A percentile compares a stretch with the other conserved stretches of the same genome.
Evolutionary conservation across 768 basidiomycete species (phyloP).

Genomic region (Leccinum imitatum): DNA sequence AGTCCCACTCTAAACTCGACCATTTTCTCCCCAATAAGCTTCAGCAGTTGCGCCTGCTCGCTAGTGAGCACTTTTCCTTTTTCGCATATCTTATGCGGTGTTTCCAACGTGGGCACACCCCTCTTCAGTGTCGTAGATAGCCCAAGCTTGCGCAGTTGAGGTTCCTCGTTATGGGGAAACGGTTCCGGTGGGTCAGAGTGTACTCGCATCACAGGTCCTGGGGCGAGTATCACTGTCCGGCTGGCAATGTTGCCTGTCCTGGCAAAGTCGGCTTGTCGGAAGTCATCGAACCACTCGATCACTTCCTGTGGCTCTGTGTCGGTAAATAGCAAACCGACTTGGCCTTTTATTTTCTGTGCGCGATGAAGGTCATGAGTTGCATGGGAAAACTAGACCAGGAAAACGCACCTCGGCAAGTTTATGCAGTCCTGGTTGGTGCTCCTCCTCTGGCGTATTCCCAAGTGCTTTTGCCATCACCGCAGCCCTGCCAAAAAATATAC

Average conservation of each 20-base stretch:
- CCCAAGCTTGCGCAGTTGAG: slow-evolving; percentile 91
- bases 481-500: slow-evolving; percentile 85
- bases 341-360: slow-evolving; percentile 86
- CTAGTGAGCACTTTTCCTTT: slow-evolving; percentile 74
- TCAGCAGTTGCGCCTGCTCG: slow-evolving; percentile 91
- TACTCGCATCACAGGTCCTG: slow-evolving; percentile 80
- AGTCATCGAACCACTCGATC: slow-evolving; percentile 90
- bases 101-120: slow-evolving; percentile 83
- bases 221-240: slow-evolving; percentile 72
- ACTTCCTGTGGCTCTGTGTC: slow-evolving; percentile 89
- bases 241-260: slow-evolving; percentile 81
- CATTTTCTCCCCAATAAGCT: slow-evolving; percentile 88
- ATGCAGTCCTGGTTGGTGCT: slow-evolving; percentile 75
- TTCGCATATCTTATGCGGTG: slow-evolving; percentile 81
- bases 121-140: slow-evolving; percentile 79
- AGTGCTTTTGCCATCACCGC: slow-evolving; percentile 96
- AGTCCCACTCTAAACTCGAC: slow-evolving; percentile 78
- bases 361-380: slow-evolving; percentile 5
- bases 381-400: slow-evolving; percentile 6
- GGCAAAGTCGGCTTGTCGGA: slow-evolving; percentile 87
- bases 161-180: slow-evolving; percentile 97
- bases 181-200: slow-evolving; percentile 81
- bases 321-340: slow-evolving; percentile 92
- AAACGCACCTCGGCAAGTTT: slow-evolving; percentile 75
- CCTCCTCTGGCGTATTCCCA: slow-evolving; percentile 83